Conservation (phyloP, 2,329 filamentous ascomycete genomes). For the Xylariaceae sp. region DNA sequence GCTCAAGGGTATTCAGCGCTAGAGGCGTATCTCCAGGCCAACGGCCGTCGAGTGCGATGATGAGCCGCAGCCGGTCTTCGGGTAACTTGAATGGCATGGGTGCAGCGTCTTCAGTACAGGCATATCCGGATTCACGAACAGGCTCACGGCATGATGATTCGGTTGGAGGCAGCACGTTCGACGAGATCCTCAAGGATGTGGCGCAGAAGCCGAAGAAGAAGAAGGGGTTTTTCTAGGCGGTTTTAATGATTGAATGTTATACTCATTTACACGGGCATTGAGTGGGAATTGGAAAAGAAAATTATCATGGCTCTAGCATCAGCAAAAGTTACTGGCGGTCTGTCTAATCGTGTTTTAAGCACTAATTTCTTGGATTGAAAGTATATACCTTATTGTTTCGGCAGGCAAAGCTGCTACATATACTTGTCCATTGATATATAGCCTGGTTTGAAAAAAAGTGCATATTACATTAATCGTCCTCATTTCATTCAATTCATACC, state of each 20-base stretch:
- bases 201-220: slow-evolving; percentile 30
- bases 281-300: not conserved
- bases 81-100: slow-evolving; percentile 25
- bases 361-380: not conserved
- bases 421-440: too few relatives aligned
- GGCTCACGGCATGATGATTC: slow-evolving; percentile 21
- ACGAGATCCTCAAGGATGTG: slow-evolving; percentile 31
- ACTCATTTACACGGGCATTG: not conserved
- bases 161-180: slow-evolving; percentile 28
- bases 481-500: too few relatives aligned
- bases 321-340: too few relatives aligned
- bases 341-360: too few relatives aligned
- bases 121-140: slow-evolving; percentile 18
- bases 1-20: slow-evolving; percentile 23
- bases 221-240: slow-evolving; percentile 26
- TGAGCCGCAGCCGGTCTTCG: slow-evolving; percentile 27
- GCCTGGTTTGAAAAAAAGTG: too few relatives aligned
- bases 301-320: not conserved
- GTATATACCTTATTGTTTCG: too few relatives aligned
- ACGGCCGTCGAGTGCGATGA: slow-evolving; percentile 21
- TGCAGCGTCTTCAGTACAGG: slow-evolving; percentile 1
- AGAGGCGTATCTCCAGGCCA: slow-evolving; percentile 18
- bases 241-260: slow-evolving; percentile 1
- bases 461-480: too few relatives aligned
- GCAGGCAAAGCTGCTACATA: too few relatives aligned